Base-by-base conservation (phyloP, 2,329 filamentous ascomycete species). In the Colletotrichum sp. region DNA sequence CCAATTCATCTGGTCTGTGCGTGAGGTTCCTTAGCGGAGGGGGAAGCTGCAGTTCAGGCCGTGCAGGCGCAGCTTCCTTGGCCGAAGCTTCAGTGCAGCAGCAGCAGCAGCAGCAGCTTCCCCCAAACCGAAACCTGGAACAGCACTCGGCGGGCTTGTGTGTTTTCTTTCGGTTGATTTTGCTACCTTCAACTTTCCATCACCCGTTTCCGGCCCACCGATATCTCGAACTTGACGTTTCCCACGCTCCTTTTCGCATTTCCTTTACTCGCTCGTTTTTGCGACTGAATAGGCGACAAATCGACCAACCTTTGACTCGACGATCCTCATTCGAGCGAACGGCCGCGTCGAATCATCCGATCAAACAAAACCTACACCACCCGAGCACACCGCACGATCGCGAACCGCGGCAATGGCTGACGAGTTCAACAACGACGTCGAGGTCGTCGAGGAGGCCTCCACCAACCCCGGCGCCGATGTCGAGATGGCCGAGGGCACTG, bases 401-500 rank as follows among this genome's bases (percentile, higher is more conserved):
- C 63, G 36, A 59, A 64, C 64, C 13, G 28, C 32, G 8, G 36
- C 39, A 30, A 78, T 78, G 84, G 13, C 74, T 26, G 75, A 73
- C 8, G 72, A 78, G 2, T 24, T 69, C 62, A 57, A 68, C 69
- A 68, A 68, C 62, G 80, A 83, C 26, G 76, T 79, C 57, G 81
- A 81, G 72, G 82, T 82, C 79, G 66, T 75, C 64, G 81, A 83
- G 65, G 77, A 73, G 30, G 77, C 63, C 12, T 76, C 78, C 15
- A 69, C 76, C 5, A 83, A 82, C 68, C 79, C 81, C 15, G 81
- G 78, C 44, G 84, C 78, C 44, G 85, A 87, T 28, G 83, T 86
- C 62, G 85, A 87, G 67, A 87, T 87, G 86, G 78, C 80, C 10
- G 85, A 84, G 39, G 80, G 76, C 13, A 80, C 76, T 21, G 81